phyloP scores from a whole-genome alignment of 2,329 filamentous ascomycete genomes.

The Mycosphaerelloides madeirae region DNA sequence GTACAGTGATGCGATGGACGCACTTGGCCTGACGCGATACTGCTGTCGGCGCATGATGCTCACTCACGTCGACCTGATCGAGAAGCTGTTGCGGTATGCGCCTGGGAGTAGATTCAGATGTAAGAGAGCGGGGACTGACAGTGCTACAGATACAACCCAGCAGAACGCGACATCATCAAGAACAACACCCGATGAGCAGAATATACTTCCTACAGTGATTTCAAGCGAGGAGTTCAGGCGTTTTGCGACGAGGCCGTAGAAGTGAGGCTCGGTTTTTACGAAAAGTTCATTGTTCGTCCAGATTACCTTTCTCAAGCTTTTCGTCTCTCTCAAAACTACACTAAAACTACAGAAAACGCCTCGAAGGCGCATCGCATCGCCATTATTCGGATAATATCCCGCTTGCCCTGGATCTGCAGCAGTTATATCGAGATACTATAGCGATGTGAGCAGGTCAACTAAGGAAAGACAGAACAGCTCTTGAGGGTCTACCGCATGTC shows the following conservation, averaged over 20 bases:
- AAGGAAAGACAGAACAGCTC: too few relatives aligned
- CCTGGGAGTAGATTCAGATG: neutral
- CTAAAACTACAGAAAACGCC: too few relatives aligned
- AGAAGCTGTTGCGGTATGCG: conserved; percentile 88
- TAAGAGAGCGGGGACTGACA: neutral
- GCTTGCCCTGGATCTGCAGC: too few relatives aligned
- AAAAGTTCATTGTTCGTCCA: too few relatives aligned
- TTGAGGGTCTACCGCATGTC: too few relatives aligned
- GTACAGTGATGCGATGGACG: conserved; percentile 86
- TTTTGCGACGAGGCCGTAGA: neutral
- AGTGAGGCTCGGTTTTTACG: too few relatives aligned
- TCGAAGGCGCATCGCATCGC: too few relatives aligned
- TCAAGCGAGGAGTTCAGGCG: conserved; percentile 1
- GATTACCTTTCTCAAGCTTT: too few relatives aligned
- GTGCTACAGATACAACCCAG: conserved; percentile 33
- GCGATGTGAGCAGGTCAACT: too few relatives aligned
- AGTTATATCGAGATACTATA: too few relatives aligned
- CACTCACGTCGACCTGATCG: conserved; percentile 97
- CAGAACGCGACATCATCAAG: conserved; percentile 36
- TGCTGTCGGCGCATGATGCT: conserved; percentile 99
- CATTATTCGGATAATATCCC: too few relatives aligned
- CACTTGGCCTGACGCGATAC: conserved; percentile 88
- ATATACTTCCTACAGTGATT: neutral
- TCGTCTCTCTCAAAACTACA: too few relatives aligned
- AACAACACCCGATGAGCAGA: conserved; percentile 10